phyloP scores from a whole-genome alignment of 768 basidiomycete genomes.

The Lactarius evosmus region DNA sequence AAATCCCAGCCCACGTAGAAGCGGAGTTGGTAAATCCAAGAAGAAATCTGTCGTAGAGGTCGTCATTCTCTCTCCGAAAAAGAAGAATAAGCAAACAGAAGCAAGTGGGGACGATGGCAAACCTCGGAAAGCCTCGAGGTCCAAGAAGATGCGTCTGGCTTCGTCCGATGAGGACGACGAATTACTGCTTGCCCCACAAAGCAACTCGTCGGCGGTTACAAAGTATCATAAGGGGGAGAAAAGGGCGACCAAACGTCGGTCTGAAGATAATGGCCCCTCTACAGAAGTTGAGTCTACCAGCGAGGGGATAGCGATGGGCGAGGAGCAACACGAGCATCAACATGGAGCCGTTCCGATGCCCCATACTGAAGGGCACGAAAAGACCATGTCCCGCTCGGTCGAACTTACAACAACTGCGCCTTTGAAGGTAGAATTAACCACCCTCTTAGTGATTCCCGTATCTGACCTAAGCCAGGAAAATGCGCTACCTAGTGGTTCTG shows the following conservation, averaged over 20 bases:
- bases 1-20: conserved; percentile 12
- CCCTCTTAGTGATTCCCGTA: background rate
- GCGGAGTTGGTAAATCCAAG: background rate
- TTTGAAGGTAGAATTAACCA: conserved; percentile 1
- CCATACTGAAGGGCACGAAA: background rate
- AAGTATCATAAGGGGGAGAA: conserved; percentile 26
- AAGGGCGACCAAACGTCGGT: background rate
- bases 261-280: background rate
- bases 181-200: conserved; percentile 14
- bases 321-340: background rate
- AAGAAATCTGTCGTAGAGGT: conserved; percentile 29
- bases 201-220: conserved; percentile 18
- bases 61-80: conserved; percentile 29
- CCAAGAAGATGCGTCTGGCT: background rate
- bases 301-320: background rate
- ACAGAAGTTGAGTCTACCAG: background rate
- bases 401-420: background rate
- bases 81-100: conserved; percentile 22
- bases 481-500: background rate
- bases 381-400: background rate
- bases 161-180: conserved; percentile 24
- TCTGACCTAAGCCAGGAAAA: conserved; percentile 15
- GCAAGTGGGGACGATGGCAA: conserved; percentile 15
- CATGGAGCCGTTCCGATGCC: background rate
- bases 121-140: conserved; percentile 17